Conservation (phyloP, 257 asterid genomes). For the Voacanga thouarsii region DNA sequence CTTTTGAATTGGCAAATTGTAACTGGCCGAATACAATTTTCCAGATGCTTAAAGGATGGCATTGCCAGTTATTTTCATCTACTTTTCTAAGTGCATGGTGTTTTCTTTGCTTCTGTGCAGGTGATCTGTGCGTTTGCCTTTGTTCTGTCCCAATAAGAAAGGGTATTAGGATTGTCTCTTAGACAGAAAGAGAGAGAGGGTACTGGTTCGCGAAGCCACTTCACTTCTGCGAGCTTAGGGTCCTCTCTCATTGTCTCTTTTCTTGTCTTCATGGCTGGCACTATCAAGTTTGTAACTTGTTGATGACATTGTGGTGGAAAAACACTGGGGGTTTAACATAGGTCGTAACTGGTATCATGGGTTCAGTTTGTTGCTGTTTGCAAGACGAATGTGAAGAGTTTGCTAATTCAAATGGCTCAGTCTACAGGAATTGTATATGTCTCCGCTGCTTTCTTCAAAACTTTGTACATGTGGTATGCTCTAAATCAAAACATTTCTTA, state of each 20-base stretch:
- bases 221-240: conserved; percentile 47
- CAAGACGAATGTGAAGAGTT: conserved; percentile 67
- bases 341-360: conserved; percentile 48
- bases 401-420: conserved; percentile 59
- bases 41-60: background rate
- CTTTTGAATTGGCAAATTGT: background rate
- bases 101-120: conserved; percentile 9
- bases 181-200: conserved; percentile 31
- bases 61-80: background rate
- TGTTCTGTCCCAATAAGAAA: conserved; percentile 6
- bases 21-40: background rate
- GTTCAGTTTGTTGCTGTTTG: conserved; percentile 82
- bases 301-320: conserved; percentile 20
- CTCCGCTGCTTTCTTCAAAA: conserved; percentile 61
- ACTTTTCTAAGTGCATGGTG: background rate
- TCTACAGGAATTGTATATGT: conserved; percentile 61
- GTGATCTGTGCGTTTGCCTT: background rate
- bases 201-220: conserved; percentile 46
- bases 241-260: conserved; percentile 43
- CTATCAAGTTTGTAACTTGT: conserved; percentile 6
- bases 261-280: conserved; percentile 2
- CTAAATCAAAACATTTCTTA: conserved; percentile 11
- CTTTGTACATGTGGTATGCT: conserved; percentile 64
- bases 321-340: conserved; percentile 14
- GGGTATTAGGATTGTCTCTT: conserved; percentile 1